These are phyloP conservation scores for Beauveria sp. DNA, from an alignment of 2,329 filamentous ascomycete species.

Conservation along the genomic window DNA sequence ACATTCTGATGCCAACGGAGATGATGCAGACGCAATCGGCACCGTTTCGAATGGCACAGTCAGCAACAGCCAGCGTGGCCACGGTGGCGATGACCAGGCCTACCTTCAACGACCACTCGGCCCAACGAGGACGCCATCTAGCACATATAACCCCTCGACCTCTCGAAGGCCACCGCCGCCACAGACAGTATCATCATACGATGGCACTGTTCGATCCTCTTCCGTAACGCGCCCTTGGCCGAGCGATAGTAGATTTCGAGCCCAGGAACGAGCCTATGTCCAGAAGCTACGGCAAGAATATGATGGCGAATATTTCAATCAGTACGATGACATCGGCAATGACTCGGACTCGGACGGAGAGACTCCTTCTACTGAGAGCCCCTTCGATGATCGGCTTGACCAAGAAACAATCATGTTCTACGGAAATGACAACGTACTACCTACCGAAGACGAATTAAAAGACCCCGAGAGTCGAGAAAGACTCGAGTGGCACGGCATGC, in stretches of 20 bases:
- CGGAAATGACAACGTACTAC: slow-evolving; percentile 80
- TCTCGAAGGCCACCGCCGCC: slow-evolving; percentile 41
- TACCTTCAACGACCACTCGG: slow-evolving; percentile 57
- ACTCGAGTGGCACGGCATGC: slow-evolving; percentile 96
- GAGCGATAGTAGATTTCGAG: slow-evolving; percentile 39
- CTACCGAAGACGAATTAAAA: slow-evolving; percentile 81
- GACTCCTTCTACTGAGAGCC: slow-evolving; percentile 75
- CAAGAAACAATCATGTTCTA: slow-evolving; percentile 91
- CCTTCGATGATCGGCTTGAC: slow-evolving; percentile 81
- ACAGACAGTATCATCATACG: slow-evolving; percentile 34
- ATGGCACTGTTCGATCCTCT: slow-evolving; percentile 40
- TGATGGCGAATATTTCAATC: slow-evolving; percentile 60
- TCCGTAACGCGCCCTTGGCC: slow-evolving; percentile 43
- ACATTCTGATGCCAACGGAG: slow-evolving; percentile 34
- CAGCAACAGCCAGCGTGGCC: slow-evolving; percentile 32
- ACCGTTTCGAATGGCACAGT: slow-evolving; percentile 33
- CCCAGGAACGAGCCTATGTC: slow-evolving; percentile 86
- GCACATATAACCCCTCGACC: slow-evolving; percentile 67
- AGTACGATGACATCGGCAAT: slow-evolving; percentile 54
- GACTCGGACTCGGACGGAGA: slow-evolving; percentile 89
- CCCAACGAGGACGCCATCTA: slow-evolving; percentile 67
- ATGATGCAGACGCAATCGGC: slow-evolving; percentile 17
- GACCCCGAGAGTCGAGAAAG: slow-evolving; percentile 83
- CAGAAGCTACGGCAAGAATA: slow-evolving; percentile 78
- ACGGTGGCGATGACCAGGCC: slow-evolving; percentile 21